phyloP scores from a whole-genome alignment of 139 green algal genomes.

The Microglena sp. region DNA sequence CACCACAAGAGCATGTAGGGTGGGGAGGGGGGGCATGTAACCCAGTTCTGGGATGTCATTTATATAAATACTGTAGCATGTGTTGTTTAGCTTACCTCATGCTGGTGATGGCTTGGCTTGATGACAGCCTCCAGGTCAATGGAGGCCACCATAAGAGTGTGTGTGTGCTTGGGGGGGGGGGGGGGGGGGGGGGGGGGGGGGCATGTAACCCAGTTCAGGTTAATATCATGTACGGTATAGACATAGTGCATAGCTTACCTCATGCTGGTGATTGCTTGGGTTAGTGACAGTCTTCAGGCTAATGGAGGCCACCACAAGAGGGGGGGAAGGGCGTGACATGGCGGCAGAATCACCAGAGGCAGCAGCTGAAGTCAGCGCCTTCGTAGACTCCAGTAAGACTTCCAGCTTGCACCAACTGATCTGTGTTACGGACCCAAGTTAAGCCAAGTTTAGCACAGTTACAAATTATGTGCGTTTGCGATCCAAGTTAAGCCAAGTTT shows the following conservation, averaged over 20 bases:
- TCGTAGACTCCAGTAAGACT: slow-evolving; percentile 51
- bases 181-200: slow-evolving; percentile 27
- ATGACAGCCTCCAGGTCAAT: slow-evolving; percentile 81
- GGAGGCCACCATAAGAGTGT: slow-evolving; percentile 74
- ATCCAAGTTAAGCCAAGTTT: too few relatives aligned
- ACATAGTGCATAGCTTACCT: too few relatives aligned
- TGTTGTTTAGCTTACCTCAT: slow-evolving; percentile 31
- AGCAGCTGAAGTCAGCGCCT: slow-evolving; percentile 36
- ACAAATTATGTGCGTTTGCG: too few relatives aligned
- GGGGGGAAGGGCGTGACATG: slow-evolving; percentile 40
- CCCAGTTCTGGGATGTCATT: too few relatives aligned
- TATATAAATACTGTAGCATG: too few relatives aligned
- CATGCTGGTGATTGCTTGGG: slow-evolving; percentile 33
- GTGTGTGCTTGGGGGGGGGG: slow-evolving; percentile 52
- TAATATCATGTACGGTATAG: too few relatives aligned
- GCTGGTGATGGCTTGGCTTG: slow-evolving; percentile 37
- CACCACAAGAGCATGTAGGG: too few relatives aligned
- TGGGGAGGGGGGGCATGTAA: slow-evolving; percentile 7
- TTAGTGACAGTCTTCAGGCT: slow-evolving; percentile 80
- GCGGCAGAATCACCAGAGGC: slow-evolving; percentile 6
- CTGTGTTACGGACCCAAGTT: too few relatives aligned
- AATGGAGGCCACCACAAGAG: slow-evolving; percentile 76
- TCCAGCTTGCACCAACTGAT: slow-evolving; percentile 91
- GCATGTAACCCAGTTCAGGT: too few relatives aligned
- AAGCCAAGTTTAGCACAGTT: too few relatives aligned